Base-by-base conservation (phyloP, 2,329 filamentous ascomycete genomes). In the Penicillium sp. region DNA sequence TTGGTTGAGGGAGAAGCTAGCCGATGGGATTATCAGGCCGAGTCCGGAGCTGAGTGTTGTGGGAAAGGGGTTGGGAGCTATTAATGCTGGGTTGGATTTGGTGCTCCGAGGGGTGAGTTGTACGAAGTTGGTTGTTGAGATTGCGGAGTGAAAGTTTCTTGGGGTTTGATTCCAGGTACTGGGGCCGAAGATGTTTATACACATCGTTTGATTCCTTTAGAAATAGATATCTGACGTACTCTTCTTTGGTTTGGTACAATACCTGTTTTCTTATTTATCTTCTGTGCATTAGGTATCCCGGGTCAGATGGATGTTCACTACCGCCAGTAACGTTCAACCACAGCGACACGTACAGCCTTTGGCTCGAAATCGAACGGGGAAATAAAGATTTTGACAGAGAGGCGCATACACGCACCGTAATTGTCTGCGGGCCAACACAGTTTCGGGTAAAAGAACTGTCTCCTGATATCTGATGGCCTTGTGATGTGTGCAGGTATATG, bases 21-120 rank as follows among this genome's bases (percentile, higher is more conserved):
- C 70, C 3, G 67, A 60, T 27, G 72, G 68, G 1, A 46, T 34
- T 0, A 69, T 78, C 9, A 69, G 40, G 23, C 74, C 76, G 4
- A 78, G 75, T 50, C 76, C 76, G 2, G 66, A 73, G 54, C 69
- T 66, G 0, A 71, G 4, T 2, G 61, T 77, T 0, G 62, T 76
- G 1, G 76, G 73, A 1, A 72, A 61, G 30, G 74, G 76, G 0
- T 40, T 78, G 47, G 65, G 53, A 6, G 62, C 62, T 38, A 65
- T 79, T 1, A 75, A 78, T 63, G 51, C 34, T 50, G 76, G 69
- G n/a, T 46, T 78, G 54, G 70, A 77, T 23, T 52, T 38, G 14
- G 46, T 79, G 13, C 53, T 56, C 1, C 50, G 29, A n/a, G 76
- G 77, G 0, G 74, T 78, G 11, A 78, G 75, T 41, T 77, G 76